Evolutionary conservation across 169 alveolate genomes (phyloP).

Genomic region (Cryptosporidium ryanae): DNA sequence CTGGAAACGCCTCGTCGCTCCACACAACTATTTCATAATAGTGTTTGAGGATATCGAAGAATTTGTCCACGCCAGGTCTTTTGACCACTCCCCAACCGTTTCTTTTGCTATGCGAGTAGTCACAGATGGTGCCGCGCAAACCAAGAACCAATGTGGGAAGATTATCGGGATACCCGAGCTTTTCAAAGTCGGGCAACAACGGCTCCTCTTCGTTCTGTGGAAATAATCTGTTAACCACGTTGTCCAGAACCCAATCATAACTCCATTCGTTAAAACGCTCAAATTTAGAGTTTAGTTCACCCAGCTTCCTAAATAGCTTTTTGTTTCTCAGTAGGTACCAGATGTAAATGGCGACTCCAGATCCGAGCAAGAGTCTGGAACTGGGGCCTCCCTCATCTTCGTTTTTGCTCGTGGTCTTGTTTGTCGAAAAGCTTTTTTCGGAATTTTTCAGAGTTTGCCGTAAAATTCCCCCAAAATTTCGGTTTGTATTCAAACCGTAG

Average conservation of each 20-base stretch:
- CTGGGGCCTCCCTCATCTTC: not conserved
- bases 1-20: constrained; percentile 91
- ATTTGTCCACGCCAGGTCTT: constrained; percentile 92
- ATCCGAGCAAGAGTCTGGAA: constrained; percentile 8
- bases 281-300: constrained; percentile 8
- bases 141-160: constrained; percentile 91
- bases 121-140: constrained; percentile 87
- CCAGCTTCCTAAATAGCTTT: not conserved
- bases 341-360: not conserved
- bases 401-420: not conserved
- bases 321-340: constrained; percentile 1
- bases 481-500: no score
- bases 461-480: no score
- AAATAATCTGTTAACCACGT: constrained; percentile 74
- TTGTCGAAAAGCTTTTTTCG: not conserved
- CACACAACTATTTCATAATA: constrained; percentile 93
- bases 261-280: constrained; percentile 72
- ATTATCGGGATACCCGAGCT: constrained; percentile 88
- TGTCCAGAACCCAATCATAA: constrained; percentile 13
- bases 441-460: no score
- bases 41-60: constrained; percentile 87
- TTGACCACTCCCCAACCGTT: constrained; percentile 91
- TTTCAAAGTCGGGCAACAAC: constrained; percentile 87
- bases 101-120: constrained; percentile 86
- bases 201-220: constrained; percentile 85